A percentile compares a stretch with the other conserved stretches of the same genome.
Evolutionary conservation across 2,329 filamentous ascomycete species (phyloP).

Genomic region (Colletotrichum lentis): DNA sequence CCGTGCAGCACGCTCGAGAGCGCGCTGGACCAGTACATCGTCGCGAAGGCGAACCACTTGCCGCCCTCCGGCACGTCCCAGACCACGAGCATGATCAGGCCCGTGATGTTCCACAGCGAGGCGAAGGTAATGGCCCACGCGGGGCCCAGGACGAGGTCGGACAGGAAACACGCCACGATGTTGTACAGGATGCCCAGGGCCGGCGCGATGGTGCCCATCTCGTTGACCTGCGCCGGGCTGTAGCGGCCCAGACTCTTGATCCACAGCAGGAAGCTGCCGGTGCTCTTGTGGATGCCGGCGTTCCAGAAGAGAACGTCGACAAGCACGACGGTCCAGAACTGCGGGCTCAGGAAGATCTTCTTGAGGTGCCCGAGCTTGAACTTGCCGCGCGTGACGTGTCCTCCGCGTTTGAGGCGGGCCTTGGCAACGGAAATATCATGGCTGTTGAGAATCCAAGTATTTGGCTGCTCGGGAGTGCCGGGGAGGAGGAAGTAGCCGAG

Average conservation of each 20-base stretch:
- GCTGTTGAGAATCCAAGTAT: slow-evolving; percentile 44
- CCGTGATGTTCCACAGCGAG: slow-evolving; percentile 28
- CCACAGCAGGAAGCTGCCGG: slow-evolving; percentile 51
- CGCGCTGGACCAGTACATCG: slow-evolving; percentile 40
- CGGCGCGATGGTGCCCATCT: slow-evolving; percentile 46
- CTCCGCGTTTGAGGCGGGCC: slow-evolving; percentile 48
- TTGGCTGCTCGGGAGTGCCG: slow-evolving; percentile 44
- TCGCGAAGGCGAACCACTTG: slow-evolving; percentile 62
- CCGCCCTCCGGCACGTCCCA: slow-evolving; percentile 65
- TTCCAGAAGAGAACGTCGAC: slow-evolving; percentile 59
- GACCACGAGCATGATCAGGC: slow-evolving; percentile 54
- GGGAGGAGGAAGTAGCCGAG: slow-evolving; percentile 52
- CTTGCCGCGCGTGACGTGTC: slow-evolving; percentile 52
- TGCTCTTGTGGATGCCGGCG: slow-evolving; percentile 51
- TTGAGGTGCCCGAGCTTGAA: slow-evolving; percentile 47
- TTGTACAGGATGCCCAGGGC: slow-evolving; percentile 32
- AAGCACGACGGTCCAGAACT: slow-evolving; percentile 49
- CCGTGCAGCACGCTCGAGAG: slow-evolving; percentile 31
- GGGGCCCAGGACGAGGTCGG: slow-evolving; percentile 27
- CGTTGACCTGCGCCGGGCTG: slow-evolving; percentile 60
- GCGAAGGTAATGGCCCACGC: slow-evolving; percentile 47
- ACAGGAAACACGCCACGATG: slow-evolving; percentile 29
- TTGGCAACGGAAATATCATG: slow-evolving; percentile 42
- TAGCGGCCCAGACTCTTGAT: slow-evolving; percentile 53
- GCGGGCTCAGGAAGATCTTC: slow-evolving; percentile 51